These are phyloP conservation scores for Kuraishia borneana DNA, from an alignment of 805 yeast genomes.

Conservation along the genomic window DNA sequence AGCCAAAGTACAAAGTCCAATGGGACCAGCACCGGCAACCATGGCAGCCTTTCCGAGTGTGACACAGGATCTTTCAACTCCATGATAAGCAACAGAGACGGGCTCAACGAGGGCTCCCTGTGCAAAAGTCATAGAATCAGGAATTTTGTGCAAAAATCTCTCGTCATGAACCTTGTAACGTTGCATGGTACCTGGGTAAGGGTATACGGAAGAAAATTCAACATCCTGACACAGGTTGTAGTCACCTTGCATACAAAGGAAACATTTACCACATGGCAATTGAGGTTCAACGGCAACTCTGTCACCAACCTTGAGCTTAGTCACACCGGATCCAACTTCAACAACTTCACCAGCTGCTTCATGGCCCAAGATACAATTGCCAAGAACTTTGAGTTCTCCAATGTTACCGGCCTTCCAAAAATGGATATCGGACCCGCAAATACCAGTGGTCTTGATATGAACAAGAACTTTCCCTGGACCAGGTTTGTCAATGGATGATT, in stretches of 20 bases:
- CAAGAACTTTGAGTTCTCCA: slow-evolving; percentile 30
- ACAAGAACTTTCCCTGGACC: slow-evolving; percentile 35
- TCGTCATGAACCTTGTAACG: slow-evolving; percentile 22
- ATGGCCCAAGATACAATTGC: slow-evolving; percentile 30
- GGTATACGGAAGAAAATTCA: slow-evolving; percentile 24
- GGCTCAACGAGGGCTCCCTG: slow-evolving; percentile 50
- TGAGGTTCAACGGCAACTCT: slow-evolving; percentile 45
- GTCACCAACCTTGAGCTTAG: slow-evolving; percentile 31
- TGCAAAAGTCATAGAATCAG: slow-evolving; percentile 31
- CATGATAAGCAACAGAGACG: slow-evolving; percentile 41
- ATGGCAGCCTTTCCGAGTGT: slow-evolving; percentile 36
- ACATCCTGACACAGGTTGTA: slow-evolving; percentile 28
- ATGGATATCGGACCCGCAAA: slow-evolving; percentile 69
- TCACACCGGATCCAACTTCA: slow-evolving; percentile 38
- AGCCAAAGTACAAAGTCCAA: slow-evolving; percentile 36
- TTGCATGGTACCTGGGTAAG: slow-evolving; percentile 27
- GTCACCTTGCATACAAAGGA: slow-evolving; percentile 25
- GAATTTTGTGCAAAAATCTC: slow-evolving; percentile 23
- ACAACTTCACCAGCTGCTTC: slow-evolving; percentile 34
- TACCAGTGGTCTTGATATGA: slow-evolving; percentile 55
- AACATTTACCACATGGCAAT: slow-evolving; percentile 33
- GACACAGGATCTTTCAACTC: slow-evolving; percentile 32
- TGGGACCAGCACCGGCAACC: slow-evolving; percentile 51
- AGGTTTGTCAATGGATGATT: slow-evolving; percentile 12
- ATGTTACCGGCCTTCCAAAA: slow-evolving; percentile 57